A percentile compares a stretch with the other conserved stretches of the same genome.
These are phyloP conservation scores for Capsicum rhomboideum DNA, from an alignment of 257 asterid genomes.

Conservation along the genomic window DNA sequence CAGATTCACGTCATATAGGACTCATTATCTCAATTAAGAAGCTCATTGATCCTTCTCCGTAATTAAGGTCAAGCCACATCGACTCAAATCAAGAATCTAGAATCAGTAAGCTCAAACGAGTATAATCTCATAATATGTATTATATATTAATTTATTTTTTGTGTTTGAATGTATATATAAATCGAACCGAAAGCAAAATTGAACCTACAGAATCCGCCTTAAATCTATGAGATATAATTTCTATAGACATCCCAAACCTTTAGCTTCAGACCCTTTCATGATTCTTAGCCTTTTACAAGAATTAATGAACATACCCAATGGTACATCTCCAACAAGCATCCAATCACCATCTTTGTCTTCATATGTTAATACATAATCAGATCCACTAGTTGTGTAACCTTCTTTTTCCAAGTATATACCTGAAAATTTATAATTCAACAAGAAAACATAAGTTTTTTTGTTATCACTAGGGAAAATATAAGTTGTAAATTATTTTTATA, in stretches of 20 bases:
- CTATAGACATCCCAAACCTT: not conserved
- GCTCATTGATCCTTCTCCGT: not conserved
- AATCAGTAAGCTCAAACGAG: not conserved
- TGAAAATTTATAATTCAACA: not conserved
- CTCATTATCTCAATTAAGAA: not conserved
- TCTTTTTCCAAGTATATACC: not conserved
- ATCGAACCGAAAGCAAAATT: not conserved
- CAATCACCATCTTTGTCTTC: constrained; percentile 4
- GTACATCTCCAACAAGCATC: constrained; percentile 7
- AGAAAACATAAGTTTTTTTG: not conserved
- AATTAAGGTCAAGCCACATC: not conserved
- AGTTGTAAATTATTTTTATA: not conserved
- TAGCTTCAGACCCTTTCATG: constrained; percentile 1
- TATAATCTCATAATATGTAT: not conserved
- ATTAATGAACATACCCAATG: not conserved
- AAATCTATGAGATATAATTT: not conserved
- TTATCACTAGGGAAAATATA: not conserved
- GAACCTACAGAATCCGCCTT: not conserved
- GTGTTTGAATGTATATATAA: not conserved
- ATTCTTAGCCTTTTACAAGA: not conserved
- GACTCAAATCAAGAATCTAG: not conserved
- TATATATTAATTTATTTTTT: not conserved
- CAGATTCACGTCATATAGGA: too few relatives aligned
- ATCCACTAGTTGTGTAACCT: not conserved
- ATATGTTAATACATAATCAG: not conserved